phyloP scores from a whole-genome alignment of 768 basidiomycete genomes.

The Rubroboletus satanas region DNA sequence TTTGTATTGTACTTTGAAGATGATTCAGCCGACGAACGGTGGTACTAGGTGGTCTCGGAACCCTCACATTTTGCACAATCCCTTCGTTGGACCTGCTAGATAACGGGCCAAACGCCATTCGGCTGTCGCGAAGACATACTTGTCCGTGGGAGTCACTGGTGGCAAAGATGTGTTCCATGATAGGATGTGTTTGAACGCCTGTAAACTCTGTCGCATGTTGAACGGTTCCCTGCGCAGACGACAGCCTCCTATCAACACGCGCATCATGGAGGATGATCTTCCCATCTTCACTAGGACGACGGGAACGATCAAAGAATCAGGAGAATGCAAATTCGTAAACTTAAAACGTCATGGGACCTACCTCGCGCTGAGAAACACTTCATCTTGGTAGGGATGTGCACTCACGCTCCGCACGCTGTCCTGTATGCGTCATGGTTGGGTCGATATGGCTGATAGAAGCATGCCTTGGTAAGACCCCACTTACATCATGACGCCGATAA shows the following conservation, averaged over 20 bases:
- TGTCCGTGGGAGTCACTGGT: slow-evolving; percentile 57
- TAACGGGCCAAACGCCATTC: slow-evolving; percentile 68
- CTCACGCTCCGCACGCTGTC: slow-evolving; percentile 62
- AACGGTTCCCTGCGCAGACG: slow-evolving; percentile 47
- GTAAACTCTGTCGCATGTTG: slow-evolving; percentile 57
- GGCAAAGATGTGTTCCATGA: slow-evolving; percentile 63
- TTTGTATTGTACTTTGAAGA: slow-evolving; percentile 43
- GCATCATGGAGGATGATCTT: slow-evolving; percentile 59
- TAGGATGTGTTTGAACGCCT: slow-evolving; percentile 63
- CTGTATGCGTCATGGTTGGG: slow-evolving; percentile 36
- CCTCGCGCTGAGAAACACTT: slow-evolving; percentile 70
- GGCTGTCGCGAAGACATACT: slow-evolving; percentile 63
- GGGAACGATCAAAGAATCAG: slow-evolving; percentile 17
- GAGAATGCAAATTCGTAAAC: slow-evolving; percentile 11
- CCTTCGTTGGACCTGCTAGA: slow-evolving; percentile 45
- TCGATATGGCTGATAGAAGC: slow-evolving; percentile 20
- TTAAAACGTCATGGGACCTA: slow-evolving; percentile 27
- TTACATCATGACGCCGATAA: slow-evolving; percentile 33
- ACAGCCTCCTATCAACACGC: slow-evolving; percentile 36
- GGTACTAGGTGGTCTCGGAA: slow-evolving; percentile 1
- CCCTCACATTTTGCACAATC: slow-evolving; percentile 41
- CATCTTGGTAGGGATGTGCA: slow-evolving; percentile 64
- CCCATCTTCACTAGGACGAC: slow-evolving; percentile 60
- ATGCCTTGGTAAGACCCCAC: slow-evolving; percentile 6
- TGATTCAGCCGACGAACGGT: slow-evolving; percentile 26